These are phyloP conservation scores for Cercospora citrullina DNA, from an alignment of 2,329 filamentous ascomycete genomes.

Conservation along the genomic window DNA sequence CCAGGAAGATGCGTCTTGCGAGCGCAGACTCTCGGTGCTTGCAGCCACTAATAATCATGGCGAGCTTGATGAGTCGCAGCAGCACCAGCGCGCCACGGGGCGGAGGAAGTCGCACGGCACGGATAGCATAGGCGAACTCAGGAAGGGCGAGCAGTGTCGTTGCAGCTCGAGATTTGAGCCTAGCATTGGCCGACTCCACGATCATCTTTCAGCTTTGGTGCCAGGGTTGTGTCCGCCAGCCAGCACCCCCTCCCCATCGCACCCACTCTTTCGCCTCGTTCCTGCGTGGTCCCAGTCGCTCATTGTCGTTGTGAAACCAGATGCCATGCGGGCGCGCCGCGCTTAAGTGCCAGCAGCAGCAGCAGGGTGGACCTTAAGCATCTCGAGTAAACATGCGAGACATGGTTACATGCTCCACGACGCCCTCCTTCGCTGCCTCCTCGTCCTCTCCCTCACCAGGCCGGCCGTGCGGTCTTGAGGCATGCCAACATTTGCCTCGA, in stretches of 20 bases:
- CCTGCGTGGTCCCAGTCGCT: conserved; percentile 5
- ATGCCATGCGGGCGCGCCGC: conserved; percentile 10
- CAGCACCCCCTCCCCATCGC: background rate
- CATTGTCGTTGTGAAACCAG: conserved; percentile 17
- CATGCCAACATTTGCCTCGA: conserved; percentile 14
- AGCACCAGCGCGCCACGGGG: background rate
- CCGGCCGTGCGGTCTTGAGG: conserved; percentile 11
- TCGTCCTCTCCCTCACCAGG: background rate
- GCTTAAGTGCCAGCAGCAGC: conserved; percentile 1
- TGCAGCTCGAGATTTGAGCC: background rate
- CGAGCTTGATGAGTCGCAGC: background rate
- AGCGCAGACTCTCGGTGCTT: background rate
- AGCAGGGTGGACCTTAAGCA: background rate
- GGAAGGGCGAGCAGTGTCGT: background rate
- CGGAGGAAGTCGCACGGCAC: background rate
- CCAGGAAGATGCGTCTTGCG: no score
- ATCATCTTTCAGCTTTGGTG: background rate
- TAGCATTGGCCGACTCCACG: background rate
- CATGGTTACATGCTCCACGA: conserved; percentile 10
- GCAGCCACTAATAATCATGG: background rate
- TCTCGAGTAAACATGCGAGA: conserved; percentile 7
- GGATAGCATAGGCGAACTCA: conserved; percentile 2
- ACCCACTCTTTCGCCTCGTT: background rate
- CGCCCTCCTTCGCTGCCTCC: conserved; percentile 2
- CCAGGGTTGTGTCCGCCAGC: background rate